Percentiles rank a stretch among this genome's conserved stretches.
Conservation (phyloP, 2,329 filamentous ascomycete species). For the Colletotrichum lindemuthianum region DNA sequence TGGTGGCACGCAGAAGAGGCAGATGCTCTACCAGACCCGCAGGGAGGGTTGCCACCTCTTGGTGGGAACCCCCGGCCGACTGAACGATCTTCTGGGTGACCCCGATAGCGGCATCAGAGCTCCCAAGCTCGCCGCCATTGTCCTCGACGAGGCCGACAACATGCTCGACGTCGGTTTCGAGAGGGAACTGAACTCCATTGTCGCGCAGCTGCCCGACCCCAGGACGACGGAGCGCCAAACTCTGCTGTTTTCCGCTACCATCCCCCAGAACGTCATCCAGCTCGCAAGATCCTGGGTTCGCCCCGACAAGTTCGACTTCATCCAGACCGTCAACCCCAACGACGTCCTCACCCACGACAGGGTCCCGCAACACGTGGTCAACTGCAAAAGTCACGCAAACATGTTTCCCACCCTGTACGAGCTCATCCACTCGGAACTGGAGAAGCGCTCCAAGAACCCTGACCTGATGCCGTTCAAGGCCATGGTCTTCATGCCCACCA, state of each 20-base stretch:
- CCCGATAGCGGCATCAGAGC: slow-evolving; percentile 69
- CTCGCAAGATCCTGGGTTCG: slow-evolving; percentile 84
- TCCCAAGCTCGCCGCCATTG: slow-evolving; percentile 87
- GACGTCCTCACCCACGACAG: slow-evolving; percentile 86
- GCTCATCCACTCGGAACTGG: slow-evolving; percentile 71
- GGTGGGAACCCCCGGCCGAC: slow-evolving; percentile 88
- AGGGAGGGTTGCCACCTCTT: slow-evolving; percentile 86
- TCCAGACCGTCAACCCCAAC: slow-evolving; percentile 85
- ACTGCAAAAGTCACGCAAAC: slow-evolving; percentile 77
- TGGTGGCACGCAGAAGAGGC: slow-evolving; percentile 83
- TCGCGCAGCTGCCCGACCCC: slow-evolving; percentile 69
- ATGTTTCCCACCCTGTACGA: slow-evolving; percentile 81
- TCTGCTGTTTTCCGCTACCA: slow-evolving; percentile 94
- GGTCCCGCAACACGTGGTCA: slow-evolving; percentile 82
- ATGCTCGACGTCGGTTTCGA: slow-evolving; percentile 96
- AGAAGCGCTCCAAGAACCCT: slow-evolving; percentile 51
- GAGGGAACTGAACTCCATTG: slow-evolving; percentile 70
- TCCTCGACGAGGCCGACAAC: slow-evolving; percentile 96
- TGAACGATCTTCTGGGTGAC: slow-evolving; percentile 84
- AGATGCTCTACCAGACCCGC: slow-evolving; percentile 75
- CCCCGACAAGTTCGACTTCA: slow-evolving; percentile 82
- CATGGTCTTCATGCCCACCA: slow-evolving; percentile 92
- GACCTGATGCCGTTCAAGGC: slow-evolving; percentile 81
- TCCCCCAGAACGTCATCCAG: slow-evolving; percentile 82
- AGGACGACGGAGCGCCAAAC: slow-evolving; percentile 80